Conservation (phyloP, 2,329 filamentous ascomycete species). For the Calonectria crousiana region DNA sequence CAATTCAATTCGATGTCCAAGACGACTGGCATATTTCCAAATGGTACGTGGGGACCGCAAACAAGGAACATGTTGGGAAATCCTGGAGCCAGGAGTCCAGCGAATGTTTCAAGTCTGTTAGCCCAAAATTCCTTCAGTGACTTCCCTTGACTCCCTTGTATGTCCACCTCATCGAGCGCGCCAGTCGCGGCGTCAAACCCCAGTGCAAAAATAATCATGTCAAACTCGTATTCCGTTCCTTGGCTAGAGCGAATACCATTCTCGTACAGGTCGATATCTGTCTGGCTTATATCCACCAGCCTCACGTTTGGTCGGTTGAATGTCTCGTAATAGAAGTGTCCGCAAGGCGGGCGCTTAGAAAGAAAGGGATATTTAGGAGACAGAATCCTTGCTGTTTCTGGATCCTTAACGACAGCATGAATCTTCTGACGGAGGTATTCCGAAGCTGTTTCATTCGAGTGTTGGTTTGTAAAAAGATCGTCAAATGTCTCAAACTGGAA, state of each 20-base stretch:
- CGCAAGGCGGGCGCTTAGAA: conserved; percentile 27
- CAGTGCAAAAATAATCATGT: conserved; percentile 32
- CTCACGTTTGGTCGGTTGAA: conserved; percentile 29
- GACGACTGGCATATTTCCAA: conserved; percentile 27
- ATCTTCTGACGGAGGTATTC: conserved; percentile 31
- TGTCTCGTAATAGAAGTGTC: conserved; percentile 30
- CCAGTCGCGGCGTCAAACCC: conserved; percentile 31
- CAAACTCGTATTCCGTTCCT: conserved; percentile 22
- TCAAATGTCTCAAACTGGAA: conserved; percentile 24
- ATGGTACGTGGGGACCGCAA: conserved; percentile 24
- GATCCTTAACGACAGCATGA: conserved; percentile 23
- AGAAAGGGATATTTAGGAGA: conserved; percentile 24
- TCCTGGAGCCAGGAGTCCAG: conserved; percentile 15
- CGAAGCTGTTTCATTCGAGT: conserved; percentile 25
- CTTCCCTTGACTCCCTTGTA: conserved; percentile 15
- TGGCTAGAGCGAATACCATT: conserved; percentile 18
- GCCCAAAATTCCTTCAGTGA: conserved; percentile 18
- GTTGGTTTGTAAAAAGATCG: conserved; percentile 20
- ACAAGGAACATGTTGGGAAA: conserved; percentile 32
- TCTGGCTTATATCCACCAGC: conserved; percentile 24
- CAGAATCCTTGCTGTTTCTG: conserved; percentile 18
- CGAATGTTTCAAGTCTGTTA: conserved; percentile 18
- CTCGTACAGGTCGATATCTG: conserved; percentile 10
- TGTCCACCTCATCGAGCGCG: conserved; percentile 17
- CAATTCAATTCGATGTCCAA: conserved; percentile 18